phyloP scores from a whole-genome alignment of 768 basidiomycete genomes.

The Auriscalpium microsporum region DNA sequence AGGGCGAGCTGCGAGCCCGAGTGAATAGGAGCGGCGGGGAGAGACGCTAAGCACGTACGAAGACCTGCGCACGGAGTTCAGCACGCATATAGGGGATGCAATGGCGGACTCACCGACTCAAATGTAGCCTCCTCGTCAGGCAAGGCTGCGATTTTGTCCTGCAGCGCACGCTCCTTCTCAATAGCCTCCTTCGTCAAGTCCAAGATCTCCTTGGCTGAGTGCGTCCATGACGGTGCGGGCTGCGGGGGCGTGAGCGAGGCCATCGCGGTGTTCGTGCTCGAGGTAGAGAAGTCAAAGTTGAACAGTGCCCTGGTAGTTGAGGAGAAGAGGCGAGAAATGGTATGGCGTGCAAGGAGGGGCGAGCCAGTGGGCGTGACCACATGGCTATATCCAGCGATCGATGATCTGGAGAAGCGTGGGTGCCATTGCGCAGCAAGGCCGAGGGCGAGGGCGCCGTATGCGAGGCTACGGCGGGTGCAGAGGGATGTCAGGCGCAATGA shows the following conservation, averaged over 20 bases:
- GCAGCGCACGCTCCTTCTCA: conserved; percentile 41
- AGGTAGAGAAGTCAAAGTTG: conserved; percentile 2
- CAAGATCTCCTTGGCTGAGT: conserved; percentile 52
- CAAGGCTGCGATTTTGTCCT: conserved; percentile 54
- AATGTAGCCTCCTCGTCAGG: conserved; percentile 52
- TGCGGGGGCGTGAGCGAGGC: conserved; percentile 57
- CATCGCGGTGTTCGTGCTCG: conserved; percentile 18
- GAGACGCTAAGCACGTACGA: conserved; percentile 41
- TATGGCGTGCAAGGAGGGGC: background rate
- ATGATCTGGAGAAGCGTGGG: background rate
- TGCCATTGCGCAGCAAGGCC: background rate
- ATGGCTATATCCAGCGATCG: background rate
- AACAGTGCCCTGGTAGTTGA: background rate
- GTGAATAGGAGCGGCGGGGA: conserved; percentile 10
- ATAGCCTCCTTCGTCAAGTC: conserved; percentile 51
- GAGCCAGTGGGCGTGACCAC: background rate
- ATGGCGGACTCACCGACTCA: conserved; percentile 43
- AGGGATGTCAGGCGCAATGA: too few relatives aligned
- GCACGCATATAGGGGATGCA: background rate
- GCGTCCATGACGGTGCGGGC: conserved; percentile 55
- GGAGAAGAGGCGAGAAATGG: conserved; percentile 1
- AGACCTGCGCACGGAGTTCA: conserved; percentile 41
- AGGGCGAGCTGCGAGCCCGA: conserved; percentile 40
- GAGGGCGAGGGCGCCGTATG: background rate
- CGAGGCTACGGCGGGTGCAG: background rate